Evolutionary conservation across 192 early-diverging fungal species (phyloP), one percentile per base, ranked within the genome.

Genomic region (Powellomyces hirtus): DNA sequence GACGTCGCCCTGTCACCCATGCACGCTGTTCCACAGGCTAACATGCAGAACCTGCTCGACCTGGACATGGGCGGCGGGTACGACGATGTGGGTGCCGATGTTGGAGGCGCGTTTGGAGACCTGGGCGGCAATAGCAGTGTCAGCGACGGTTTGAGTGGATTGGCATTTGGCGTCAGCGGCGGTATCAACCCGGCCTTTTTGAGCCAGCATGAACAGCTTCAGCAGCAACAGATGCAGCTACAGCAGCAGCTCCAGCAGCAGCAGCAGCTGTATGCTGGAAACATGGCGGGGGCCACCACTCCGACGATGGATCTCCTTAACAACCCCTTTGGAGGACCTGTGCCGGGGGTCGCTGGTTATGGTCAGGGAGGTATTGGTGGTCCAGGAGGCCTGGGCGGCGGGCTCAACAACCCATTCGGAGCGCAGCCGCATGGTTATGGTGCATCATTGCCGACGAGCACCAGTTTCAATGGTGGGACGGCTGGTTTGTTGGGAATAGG

Each of bases 11-110:
- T 45, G 59, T 13, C 49, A n/a, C 42, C 42, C 11, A 56, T 50
- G 27, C 62, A 59, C 66, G 82, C 75, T 51, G 77, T 75, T 57
- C 65, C 73, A 58, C 72, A 75, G 33, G 78, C 73, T 35, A 80
- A 77, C 67, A 78, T 88, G 71, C 81, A 79, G 10, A 84, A 91
- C 60, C 74, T 91, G 10, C 72, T 91, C 52, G 90, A 90, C 75
- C 63, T 92, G 20, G 89, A 90, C 60, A 84, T 85, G 72, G 88
- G 83, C 53, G 83, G 45, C 1, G 56, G 42, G 7, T 38, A 42
- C 18, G 69, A 70, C 7, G 74, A 59, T 22, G 38, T 31, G 5
- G 57, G 44, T 24, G 61, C 40, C 0, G 75, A 77, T 40, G 51
- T 76, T 29, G 73, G 68, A 8, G 68, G 64, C 5, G 70, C 53